Evolutionary conservation across 1,284 basidiomycete genomes (phyloP).

Genomic region (Rhodofomes roseus): DNA sequence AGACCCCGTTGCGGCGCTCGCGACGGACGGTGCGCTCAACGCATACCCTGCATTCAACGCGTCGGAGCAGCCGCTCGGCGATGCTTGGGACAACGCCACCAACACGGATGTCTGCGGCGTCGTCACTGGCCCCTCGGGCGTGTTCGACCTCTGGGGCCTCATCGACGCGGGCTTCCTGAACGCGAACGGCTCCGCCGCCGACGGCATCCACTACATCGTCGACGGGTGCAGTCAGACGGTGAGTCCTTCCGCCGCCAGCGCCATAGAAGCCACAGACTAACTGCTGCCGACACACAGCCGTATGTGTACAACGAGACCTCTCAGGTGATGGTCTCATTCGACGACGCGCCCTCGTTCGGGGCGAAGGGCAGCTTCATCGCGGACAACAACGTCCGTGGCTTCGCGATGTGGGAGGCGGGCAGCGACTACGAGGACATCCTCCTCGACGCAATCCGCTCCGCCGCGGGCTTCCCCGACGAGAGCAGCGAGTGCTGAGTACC

Average conservation of each 20-base stretch:
- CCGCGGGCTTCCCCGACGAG: slow-evolving; percentile 32
- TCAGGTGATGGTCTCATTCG: slow-evolving; percentile 58
- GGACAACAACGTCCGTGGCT: slow-evolving; percentile 49
- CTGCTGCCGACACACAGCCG: slow-evolving; percentile 37
- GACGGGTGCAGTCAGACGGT: slow-evolving; percentile 71
- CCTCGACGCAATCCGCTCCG: slow-evolving; percentile 46
- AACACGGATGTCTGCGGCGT: slow-evolving; percentile 54
- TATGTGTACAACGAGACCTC: slow-evolving; percentile 56
- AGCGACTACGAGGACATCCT: slow-evolving; percentile 58
- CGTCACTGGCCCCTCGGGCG: slow-evolving; percentile 38
- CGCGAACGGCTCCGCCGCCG: slow-evolving; percentile 44
- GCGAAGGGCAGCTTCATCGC: slow-evolving; percentile 61
- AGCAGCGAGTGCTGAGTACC: slow-evolving; percentile 11
- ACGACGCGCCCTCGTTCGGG: slow-evolving; percentile 52
- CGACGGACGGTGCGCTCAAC: slow-evolving; percentile 30
- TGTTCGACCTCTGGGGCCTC: slow-evolving; percentile 60
- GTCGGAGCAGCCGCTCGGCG: slow-evolving; percentile 43
- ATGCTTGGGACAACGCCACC: slow-evolving; percentile 49
- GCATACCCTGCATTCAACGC: slow-evolving; percentile 50
- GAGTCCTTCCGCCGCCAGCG: slow-evolving; percentile 21
- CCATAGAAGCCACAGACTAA: not conserved
- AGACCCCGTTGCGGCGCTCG: slow-evolving; percentile 36
- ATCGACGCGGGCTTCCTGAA: slow-evolving; percentile 51
- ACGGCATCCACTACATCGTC: slow-evolving; percentile 48
- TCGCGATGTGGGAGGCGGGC: slow-evolving; percentile 62